Evolutionary conservation across 352 stramenopile genomes (phyloP), one percentile per base, ranked within the genome.

Genomic region (Peronospora tabacina): DNA sequence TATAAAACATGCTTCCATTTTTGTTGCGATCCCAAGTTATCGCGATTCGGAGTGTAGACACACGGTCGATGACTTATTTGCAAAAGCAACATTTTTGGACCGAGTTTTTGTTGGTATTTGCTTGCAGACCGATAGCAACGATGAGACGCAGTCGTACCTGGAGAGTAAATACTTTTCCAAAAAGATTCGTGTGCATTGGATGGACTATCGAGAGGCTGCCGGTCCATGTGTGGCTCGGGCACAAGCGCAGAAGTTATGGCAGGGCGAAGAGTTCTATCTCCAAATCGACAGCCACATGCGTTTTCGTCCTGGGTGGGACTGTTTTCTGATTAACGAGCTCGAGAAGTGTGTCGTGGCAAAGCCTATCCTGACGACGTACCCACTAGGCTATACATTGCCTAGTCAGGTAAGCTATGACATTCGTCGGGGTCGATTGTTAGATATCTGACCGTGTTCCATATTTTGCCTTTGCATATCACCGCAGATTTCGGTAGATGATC

Each of bases 271-370:
- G 10, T 98, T 89, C 60, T 76, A 96, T 29, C 75, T 98, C 4
- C 91, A 98, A 61, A 95, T 98, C 55, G 94, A 98, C 62, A 96
- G 89, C 46, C 94, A 98, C 67, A 98, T 96, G 78, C 76, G 90
- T 1, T 80, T 91, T 33, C 72, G 72, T 6, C 44, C 41, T 10
- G 66, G 73, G 13, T 98, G 92, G 92, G 94, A 98, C 61, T 63
- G 51, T 8, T 97, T 89, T 46, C 58, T 98, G 35, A 84, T 97
- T 44, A 37, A 68, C 16, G 64, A 94, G 49, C 70, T 96, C 12
- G 35, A 32, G 9, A 61, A 69, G 11, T 84, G 70, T 39, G 32
- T 53, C 1, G 57, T 57, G 9, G 4, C 50, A 9, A 89, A 90
- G 43, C 55, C 89, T 8, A 79, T 98, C 19, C 59, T 98, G 11